Base-by-base conservation (phyloP, 352 stramenopile species). In the Phytopythium litorale region DNA sequence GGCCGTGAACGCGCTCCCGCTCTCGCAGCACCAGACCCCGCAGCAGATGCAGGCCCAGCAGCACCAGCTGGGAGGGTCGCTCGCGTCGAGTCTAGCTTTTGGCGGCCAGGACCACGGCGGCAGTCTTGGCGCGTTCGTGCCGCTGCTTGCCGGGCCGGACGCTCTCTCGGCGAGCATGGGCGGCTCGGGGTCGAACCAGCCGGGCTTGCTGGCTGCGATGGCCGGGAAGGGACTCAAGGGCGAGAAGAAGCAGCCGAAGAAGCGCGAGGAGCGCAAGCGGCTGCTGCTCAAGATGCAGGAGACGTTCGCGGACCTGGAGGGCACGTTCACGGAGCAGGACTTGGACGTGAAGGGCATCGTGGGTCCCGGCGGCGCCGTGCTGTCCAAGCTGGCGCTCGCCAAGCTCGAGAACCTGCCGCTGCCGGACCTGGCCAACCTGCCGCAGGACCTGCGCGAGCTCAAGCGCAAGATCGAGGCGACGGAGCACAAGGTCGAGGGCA, bases 391-490 rank as follows among this genome's bases (percentile, higher is more conserved):
- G 78, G 76, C 78, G 57, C 62, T 88, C 25, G 81, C 78, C 11
- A 88, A 88, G 61, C 63, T 88, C 16, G 78, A 93, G 56, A 89
- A 85, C 56, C 52, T 91, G 55, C 81, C 84, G 12, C 62, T 93
- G 37, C 84, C 84, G 9, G 84, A 93, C 45, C 64, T 91, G 55
- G 85, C 70, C 12, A 91, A 91, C 60, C 65, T 93, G 30, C 84
- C 84, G 3, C 81, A 91, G 64, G 84, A 93, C 48, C 66, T 93
- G 23, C 87, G 87, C 54, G 84, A 93, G 35, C 75, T 93, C 19
- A 93, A 93, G 63, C 80, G 81, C 56, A 93, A 93, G 62, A 93
- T 93, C 65, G 84, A 93, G 65, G 80, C 80, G 28, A 93, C 84
- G 0, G 84, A 93, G 64, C 76, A 88, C 71, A 91, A 91, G 66